Evolutionary conservation across 495 filamentous ascomycete species (phyloP).

Genomic region (Neurospora intermedia): DNA sequence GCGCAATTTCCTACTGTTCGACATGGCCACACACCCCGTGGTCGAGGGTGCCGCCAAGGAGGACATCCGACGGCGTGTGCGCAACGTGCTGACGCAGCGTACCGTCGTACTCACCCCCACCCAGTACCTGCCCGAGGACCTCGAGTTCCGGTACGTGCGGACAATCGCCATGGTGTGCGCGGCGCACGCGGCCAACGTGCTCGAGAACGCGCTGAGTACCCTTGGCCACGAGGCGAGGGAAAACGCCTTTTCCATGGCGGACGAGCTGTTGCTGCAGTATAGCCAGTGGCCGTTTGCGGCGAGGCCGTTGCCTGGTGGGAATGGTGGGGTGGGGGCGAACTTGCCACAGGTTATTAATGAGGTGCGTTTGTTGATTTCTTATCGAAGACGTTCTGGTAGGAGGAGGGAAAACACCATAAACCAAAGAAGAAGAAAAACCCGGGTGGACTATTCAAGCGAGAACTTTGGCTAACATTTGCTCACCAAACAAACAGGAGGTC

Average conservation of each 20-base stretch:
- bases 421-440: not conserved
- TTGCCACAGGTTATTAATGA: conserved; percentile 79
- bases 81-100: conserved; percentile 83
- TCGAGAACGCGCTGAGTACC: conserved; percentile 91
- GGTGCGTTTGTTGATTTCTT: conserved; percentile 18
- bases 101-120: conserved; percentile 79
- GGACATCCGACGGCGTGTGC: conserved; percentile 83
- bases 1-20: conserved; percentile 97
- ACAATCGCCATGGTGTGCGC: conserved; percentile 96
- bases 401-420: too few relatives aligned
- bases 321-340: conserved; percentile 77
- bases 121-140: conserved; percentile 83
- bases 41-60: conserved; percentile 96
- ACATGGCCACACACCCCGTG: conserved; percentile 99
- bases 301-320: conserved; percentile 49
- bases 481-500: conserved; percentile 44
- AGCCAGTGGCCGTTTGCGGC: conserved; percentile 92
- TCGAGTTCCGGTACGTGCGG: conserved; percentile 84
- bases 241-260: conserved; percentile 89
- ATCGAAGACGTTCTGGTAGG: not conserved
- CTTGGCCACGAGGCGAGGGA: conserved; percentile 91
- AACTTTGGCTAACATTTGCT: not conserved
- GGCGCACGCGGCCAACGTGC: conserved; percentile 93
- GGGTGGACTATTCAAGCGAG: not conserved
- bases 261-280: conserved; percentile 90